phyloP scores from a whole-genome alignment of 2,329 filamentous ascomycete species.

The Pyrenochaeta sp. region DNA sequence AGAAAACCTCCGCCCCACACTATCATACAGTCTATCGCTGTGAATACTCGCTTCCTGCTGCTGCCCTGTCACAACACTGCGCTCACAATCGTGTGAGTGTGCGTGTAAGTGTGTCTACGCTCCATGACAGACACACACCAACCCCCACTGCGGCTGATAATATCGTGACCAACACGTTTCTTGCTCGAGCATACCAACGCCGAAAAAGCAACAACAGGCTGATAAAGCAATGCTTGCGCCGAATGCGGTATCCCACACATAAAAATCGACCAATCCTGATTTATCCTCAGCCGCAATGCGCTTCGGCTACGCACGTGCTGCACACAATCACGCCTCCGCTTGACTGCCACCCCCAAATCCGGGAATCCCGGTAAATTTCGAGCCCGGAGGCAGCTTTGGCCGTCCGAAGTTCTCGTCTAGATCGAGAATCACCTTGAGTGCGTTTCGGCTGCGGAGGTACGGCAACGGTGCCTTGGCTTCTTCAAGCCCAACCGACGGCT shows the following conservation, averaged over 20 bases:
- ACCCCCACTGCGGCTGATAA: conserved; percentile 30
- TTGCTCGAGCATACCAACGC: conserved; percentile 28
- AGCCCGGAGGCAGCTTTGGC: conserved; percentile 64
- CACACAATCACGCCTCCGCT: conserved; percentile 30
- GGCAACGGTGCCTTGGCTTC: conserved; percentile 71
- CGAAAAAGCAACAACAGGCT: conserved; percentile 38
- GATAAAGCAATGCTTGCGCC: conserved; percentile 33
- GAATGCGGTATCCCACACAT: conserved; percentile 26
- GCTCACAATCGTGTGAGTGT: not conserved
- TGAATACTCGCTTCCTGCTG: conserved; percentile 23
- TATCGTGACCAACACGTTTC: conserved; percentile 21
- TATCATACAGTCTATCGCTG: conserved; percentile 35
- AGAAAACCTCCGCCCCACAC: conserved; percentile 9
- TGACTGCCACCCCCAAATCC: conserved; percentile 42
- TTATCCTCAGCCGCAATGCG: conserved; percentile 33
- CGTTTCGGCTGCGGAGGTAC: conserved; percentile 81
- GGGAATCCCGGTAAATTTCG: conserved; percentile 46
- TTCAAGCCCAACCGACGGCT: conserved; percentile 69
- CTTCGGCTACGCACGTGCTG: conserved; percentile 15
- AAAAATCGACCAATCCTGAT: conserved; percentile 40
- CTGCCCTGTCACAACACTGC: conserved; percentile 8
- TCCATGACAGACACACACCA: conserved; percentile 3
- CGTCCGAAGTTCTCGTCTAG: conserved; percentile 92
- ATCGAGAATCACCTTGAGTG: conserved; percentile 93
- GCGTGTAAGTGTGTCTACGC: not conserved